Evolutionary conservation across 352 stramenopile species (phyloP).

Genomic region (Saprolegnia parasitica): DNA sequence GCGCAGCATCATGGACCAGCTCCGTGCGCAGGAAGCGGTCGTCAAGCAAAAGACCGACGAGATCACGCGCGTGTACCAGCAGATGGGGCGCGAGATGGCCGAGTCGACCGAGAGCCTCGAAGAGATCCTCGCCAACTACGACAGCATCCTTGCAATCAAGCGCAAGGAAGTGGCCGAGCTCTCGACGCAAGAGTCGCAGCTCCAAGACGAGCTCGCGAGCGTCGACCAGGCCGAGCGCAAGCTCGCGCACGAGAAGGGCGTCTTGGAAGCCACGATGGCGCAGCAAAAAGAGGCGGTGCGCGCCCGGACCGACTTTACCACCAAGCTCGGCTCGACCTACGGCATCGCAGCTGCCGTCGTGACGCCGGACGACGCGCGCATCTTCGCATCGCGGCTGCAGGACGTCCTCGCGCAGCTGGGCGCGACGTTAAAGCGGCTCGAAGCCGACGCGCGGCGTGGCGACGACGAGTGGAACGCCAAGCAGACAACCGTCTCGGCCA

Average conservation of each 20-base stretch:
- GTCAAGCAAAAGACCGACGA: background rate
- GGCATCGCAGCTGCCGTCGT: background rate
- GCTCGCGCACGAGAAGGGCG: slow-evolving; percentile 43
- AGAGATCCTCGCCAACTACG: slow-evolving; percentile 25
- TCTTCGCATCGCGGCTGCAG: background rate
- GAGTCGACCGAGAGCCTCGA: slow-evolving; percentile 1
- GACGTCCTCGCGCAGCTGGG: background rate
- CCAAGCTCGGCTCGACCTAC: background rate
- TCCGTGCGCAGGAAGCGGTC: background rate
- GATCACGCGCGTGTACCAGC: background rate
- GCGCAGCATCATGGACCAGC: background rate
- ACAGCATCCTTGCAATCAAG: slow-evolving; percentile 2
- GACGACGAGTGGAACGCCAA: background rate
- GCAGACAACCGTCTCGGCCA: background rate
- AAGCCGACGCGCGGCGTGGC: background rate
- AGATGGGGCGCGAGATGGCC: background rate
- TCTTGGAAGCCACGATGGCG: slow-evolving; percentile 41
- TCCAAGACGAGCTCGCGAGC: slow-evolving; percentile 40
- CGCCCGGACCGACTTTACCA: slow-evolving; percentile 34
- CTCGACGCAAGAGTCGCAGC: slow-evolving; percentile 40
- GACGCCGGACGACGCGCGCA: background rate
- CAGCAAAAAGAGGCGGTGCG: slow-evolving; percentile 39
- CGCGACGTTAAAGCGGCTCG: background rate
- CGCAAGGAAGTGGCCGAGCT: slow-evolving; percentile 34
- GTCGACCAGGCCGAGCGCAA: slow-evolving; percentile 35